Conservation (phyloP, 108 stramenopile genomes). For the Cyclostephanos tholiformis region DNA sequence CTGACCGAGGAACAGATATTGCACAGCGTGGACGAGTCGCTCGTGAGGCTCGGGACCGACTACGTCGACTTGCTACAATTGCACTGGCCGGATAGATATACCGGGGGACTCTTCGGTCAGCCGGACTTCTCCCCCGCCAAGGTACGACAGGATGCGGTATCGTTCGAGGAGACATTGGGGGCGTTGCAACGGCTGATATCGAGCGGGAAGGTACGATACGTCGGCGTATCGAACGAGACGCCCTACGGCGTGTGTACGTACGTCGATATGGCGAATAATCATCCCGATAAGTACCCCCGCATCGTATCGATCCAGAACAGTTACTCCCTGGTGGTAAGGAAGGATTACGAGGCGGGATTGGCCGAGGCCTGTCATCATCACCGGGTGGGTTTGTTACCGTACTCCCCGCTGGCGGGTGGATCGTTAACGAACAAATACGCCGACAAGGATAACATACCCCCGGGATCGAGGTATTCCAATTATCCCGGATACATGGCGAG, state of each 20-base stretch:
- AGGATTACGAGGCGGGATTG: slow-evolving; percentile 86
- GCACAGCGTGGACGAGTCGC: slow-evolving; percentile 80
- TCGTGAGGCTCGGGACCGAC: slow-evolving; percentile 83
- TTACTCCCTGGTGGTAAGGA: slow-evolving; percentile 86
- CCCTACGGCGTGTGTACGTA: slow-evolving; percentile 89
- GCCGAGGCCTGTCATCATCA: slow-evolving; percentile 88
- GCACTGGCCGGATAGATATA: slow-evolving; percentile 93
- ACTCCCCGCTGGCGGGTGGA: slow-evolving; percentile 88
- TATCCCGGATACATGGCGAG: slow-evolving; percentile 92
- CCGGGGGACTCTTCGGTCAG: slow-evolving; percentile 83
- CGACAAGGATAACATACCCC: slow-evolving; percentile 34
- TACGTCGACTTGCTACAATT: slow-evolving; percentile 94
- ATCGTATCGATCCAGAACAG: slow-evolving; percentile 87
- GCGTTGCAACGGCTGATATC: slow-evolving; percentile 79
- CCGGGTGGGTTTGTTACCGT: slow-evolving; percentile 88
- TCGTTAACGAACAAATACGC: slow-evolving; percentile 83
- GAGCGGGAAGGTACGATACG: slow-evolving; percentile 81
- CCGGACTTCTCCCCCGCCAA: slow-evolving; percentile 67
- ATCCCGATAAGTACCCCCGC: slow-evolving; percentile 74
- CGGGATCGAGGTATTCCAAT: slow-evolving; percentile 60
- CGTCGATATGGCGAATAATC: slow-evolving; percentile 64
- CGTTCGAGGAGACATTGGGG: slow-evolving; percentile 86
- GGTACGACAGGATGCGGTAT: slow-evolving; percentile 44
- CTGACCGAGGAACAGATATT: slow-evolving; percentile 75
- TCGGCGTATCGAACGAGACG: slow-evolving; percentile 92